Evolutionary conservation across 352 stramenopile species (phyloP), one percentile per base, ranked within the genome.

Genomic region (Phytophthora ramorum): DNA sequence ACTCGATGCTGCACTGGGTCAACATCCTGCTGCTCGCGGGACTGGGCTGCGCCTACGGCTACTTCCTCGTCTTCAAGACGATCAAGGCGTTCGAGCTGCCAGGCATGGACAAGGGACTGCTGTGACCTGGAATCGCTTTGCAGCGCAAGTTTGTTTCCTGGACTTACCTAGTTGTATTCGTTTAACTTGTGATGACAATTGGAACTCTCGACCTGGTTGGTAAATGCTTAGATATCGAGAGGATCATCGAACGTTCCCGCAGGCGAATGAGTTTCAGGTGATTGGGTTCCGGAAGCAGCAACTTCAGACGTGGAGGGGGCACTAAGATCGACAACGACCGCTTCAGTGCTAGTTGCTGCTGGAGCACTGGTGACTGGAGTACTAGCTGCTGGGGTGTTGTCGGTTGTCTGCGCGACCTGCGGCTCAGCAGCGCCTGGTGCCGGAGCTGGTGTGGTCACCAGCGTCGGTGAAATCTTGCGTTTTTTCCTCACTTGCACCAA

Each of bases 1-100:
- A 96, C 63, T 96, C 88, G 64, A 59, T 76, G 51, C 73, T 96
- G 26, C 84, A 96, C 61, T 94, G 85, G 88, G 40, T 93, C 67
- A 93, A 96, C 63, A 83, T 96, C 38, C 47, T 94, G 49, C 54
- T 94, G 41, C 78, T 96, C 2, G 76, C 67, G 14, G 80, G 69
- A 10, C 73, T 96, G 0, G 85, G 85, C 30, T 75, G 66, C 13
- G 81, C 78, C 9, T 96, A 96, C 67, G 85, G 88, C 58, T 94
- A 94, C 71, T 94, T 96, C 54, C 76, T 96, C 30, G 59, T 83
- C 37, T 94, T 93, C 75, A 93, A 92, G 80, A 92, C 88, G 56
- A 93, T 94, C 69, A 96, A 96, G 71, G 85, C 85, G 22, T 96
- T 96, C 49, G 88, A 96, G 61, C 71, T 96, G 22, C 88, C 88